Conservation (phyloP, 257 asterid genomes). For the Solanum dulcamara region DNA sequence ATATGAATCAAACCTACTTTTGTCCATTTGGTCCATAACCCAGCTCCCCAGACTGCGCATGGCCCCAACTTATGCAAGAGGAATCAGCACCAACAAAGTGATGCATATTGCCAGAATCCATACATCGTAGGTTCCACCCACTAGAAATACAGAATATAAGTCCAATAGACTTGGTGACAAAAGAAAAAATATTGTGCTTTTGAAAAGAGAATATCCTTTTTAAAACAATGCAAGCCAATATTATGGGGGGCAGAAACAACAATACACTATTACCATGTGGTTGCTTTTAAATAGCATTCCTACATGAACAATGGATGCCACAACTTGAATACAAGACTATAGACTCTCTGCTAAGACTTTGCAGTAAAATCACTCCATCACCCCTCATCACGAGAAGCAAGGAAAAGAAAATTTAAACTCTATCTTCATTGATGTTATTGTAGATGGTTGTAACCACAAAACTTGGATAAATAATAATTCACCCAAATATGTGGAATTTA, state of each 20-base stretch:
- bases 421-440: not conserved
- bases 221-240: not conserved
- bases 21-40: conserved; percentile 92
- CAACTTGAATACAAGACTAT: not conserved
- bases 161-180: not conserved
- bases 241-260: not conserved
- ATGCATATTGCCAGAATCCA: conserved; percentile 87
- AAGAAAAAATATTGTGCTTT: not conserved
- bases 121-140: conserved; percentile 91
- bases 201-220: not conserved
- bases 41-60: conserved; percentile 85
- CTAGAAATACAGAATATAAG: conserved; percentile 17
- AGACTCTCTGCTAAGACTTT: not conserved
- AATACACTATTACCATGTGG: not conserved
- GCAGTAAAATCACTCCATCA: not conserved
- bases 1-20: conserved; percentile 36
- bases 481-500: not conserved
- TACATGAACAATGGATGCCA: not conserved
- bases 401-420: not conserved
- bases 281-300: not conserved
- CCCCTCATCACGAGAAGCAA: not conserved
- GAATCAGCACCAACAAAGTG: conserved; percentile 99
- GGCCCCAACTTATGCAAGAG: conserved; percentile 99
- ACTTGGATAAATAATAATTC: not conserved
- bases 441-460: not conserved